Base-by-base conservation (phyloP, 768 basidiomycete genomes). In the Suillus clintonianus region DNA sequence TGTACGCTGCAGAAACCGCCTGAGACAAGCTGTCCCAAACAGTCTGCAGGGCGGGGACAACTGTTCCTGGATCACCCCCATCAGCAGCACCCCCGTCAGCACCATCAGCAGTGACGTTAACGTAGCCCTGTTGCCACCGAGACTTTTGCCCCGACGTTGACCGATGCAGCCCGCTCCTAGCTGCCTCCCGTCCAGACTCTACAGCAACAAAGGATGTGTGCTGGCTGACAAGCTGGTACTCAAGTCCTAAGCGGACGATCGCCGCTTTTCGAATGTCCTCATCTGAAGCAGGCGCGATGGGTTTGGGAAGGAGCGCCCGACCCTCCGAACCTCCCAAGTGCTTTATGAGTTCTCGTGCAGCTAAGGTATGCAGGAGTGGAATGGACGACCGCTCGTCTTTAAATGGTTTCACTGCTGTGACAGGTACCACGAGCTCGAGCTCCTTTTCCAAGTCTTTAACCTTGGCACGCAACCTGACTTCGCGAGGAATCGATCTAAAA, bases 181-280 rank as follows among this genome's bases (percentile, higher is more conserved):
- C 36, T 39, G 34, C 61, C 54, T 68, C 76, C 3, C 60, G 68
- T n/a, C 74, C 77, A 39, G 64, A 69, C 61, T 85, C 82, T 2
- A 85, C 75, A 1, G 85, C 87, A 53, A 89, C 75, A 67, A 88
- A 89, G 2, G 85, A 85, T 0, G 87, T 89, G 63, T 82, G 71
- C 45, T 69, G 68, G 70, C 83, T 88, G 1, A 78, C 81, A 48
- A 89, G 78, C 62, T 83, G 81, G 64, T 88, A 88, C 36, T 71
- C 72, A 63, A 79, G 72, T 7, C 85, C 87, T 2, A 88, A 77
- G 42, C 79, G 77, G 11, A 86, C 70, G 36, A 87, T 84, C 2
- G 79, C 77, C 4, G 81, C 81, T 69, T 77, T 81, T 30, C 76
- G 76, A 34, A 80, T 69, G 27, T 79, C 76, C 0, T 76, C 78